Conservation (phyloP, 2,329 filamentous ascomycete species). For the Dactylellina leptospora region DNA sequence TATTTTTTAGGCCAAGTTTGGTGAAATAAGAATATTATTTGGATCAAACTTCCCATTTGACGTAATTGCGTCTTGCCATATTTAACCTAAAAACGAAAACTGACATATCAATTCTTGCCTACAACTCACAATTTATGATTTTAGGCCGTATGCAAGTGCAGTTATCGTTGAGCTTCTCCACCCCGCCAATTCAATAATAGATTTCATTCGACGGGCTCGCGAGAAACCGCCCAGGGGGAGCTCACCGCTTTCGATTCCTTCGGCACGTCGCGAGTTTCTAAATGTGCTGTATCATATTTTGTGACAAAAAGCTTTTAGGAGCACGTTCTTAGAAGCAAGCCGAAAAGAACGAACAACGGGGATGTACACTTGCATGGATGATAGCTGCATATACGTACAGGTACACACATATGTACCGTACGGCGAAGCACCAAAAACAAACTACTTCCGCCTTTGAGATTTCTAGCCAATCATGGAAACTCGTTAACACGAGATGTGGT, state of each 20-base stretch:
- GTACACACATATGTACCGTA: conserved; percentile 10
- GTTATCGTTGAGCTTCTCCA: conserved; percentile 26
- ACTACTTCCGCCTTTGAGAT: background rate
- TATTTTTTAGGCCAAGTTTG: conserved; percentile 1
- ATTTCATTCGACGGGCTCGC: conserved; percentile 20
- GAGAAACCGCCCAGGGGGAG: conserved; percentile 8
- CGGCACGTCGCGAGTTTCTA: background rate
- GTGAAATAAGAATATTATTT: conserved; percentile 11
- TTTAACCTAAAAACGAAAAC: conserved; percentile 10
- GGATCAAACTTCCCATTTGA: conserved; percentile 24
- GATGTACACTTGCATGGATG: background rate
- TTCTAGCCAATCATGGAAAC: conserved; percentile 5
- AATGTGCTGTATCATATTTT: conserved; percentile 21
- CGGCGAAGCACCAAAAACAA: background rate
- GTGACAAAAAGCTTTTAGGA: conserved; percentile 19
- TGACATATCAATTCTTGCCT: conserved; percentile 22
- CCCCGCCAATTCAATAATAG: conserved; percentile 21
- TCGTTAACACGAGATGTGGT: conserved; percentile 9
- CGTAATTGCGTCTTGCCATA: conserved; percentile 20
- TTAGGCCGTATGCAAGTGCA: conserved; percentile 16
- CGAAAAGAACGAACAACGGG: conserved; percentile 17
- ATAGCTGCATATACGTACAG: conserved; percentile 25
- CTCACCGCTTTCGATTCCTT: conserved; percentile 16
- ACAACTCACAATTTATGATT: conserved; percentile 1
- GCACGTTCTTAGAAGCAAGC: background rate